Base-by-base conservation (phyloP, 1,139 yeast species). In the Nakaseomyces kungkrabaensis region DNA sequence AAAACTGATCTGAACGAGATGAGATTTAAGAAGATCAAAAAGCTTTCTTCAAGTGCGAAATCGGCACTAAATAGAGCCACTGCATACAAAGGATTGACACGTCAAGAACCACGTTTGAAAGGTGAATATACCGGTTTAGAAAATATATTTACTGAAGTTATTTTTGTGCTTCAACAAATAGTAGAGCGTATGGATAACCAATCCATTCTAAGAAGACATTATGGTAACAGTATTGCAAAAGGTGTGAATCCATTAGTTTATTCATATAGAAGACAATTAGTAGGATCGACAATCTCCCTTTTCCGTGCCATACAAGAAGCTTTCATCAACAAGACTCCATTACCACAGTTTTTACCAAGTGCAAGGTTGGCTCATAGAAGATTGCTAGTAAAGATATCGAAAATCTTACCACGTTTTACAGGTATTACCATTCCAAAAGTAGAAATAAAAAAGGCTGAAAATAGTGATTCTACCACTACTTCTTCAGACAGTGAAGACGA, bases 261-360 rank as follows among this genome's bases (percentile, higher is more conserved):
- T 51, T 68, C 71, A 0, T 74, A 75, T 51, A 65, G 79, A 55
- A 62, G 78, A 49, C 77, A 76, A 47, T 55, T 71, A 6, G 69
- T 69, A 7, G 76, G 74, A 1, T 67, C 75, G 8, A 54, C 74
- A 42, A 63, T 66, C 11, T 51, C 59, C 27, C 54, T 67, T 3
- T 56, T 74, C 56, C 63, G 75, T 41, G 72, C 75, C 5, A 63
- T 74, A 9, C 73, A 73, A 54, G 70, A 69, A 40, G 76, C 79
- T 0, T 54, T 75, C 22, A 50, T 60, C 4, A 73, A 68, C 41
- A 75, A 75, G 54, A 59, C 69, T 1, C 78, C 78, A 1, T 52
- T 76, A 37, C 79, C 80, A 0, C 78, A 75, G 53, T 75, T 66
- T 56, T 51, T 76, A 37, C 79, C 79, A 1, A 73, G 78, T 56